Evolutionary conservation across 2,329 filamentous ascomycete genomes (phyloP).

Genomic region (Sordariomycetes sp.): DNA sequence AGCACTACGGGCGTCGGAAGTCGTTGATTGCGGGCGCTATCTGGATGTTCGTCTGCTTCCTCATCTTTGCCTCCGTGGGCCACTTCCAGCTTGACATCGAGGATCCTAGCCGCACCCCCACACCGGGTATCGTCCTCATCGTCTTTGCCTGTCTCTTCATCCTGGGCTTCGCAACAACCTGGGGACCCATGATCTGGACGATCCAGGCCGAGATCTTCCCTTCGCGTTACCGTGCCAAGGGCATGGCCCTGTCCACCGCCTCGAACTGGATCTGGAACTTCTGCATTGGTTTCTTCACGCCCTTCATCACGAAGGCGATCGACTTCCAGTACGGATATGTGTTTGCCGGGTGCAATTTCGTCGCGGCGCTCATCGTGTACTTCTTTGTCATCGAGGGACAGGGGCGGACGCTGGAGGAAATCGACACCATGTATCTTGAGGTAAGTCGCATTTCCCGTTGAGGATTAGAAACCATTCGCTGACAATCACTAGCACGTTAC

Average conservation of each 20-base stretch:
- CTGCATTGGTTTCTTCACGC: constrained; percentile 67
- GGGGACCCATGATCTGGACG: constrained; percentile 58
- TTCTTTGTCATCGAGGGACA: constrained; percentile 71
- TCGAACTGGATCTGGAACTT: constrained; percentile 69
- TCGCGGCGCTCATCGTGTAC: constrained; percentile 58
- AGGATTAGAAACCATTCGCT: not conserved
- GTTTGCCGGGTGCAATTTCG: constrained; percentile 63
- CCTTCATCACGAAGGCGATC: constrained; percentile 65
- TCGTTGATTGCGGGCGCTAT: constrained; percentile 53
- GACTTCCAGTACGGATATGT: constrained; percentile 68
- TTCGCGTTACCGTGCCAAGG: constrained; percentile 49
- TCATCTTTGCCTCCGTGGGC: constrained; percentile 45
- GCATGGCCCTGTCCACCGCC: constrained; percentile 52
- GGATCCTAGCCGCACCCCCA: constrained; percentile 21
- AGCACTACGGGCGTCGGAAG: constrained; percentile 55
- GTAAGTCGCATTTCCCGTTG: not conserved
- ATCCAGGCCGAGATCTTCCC: constrained; percentile 58
- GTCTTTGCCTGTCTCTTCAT: constrained; percentile 57
- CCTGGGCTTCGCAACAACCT: constrained; percentile 56
- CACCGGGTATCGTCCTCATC: constrained; percentile 50
- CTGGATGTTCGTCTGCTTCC: constrained; percentile 53
- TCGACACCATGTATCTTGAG: constrained; percentile 69
- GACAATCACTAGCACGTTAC: constrained; percentile 31
- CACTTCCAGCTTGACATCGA: constrained; percentile 34
- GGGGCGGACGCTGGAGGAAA: constrained; percentile 66